Evolutionary conservation across 2,329 filamentous ascomycete species (phyloP).

Genomic region (Pseudonectria foliicola): DNA sequence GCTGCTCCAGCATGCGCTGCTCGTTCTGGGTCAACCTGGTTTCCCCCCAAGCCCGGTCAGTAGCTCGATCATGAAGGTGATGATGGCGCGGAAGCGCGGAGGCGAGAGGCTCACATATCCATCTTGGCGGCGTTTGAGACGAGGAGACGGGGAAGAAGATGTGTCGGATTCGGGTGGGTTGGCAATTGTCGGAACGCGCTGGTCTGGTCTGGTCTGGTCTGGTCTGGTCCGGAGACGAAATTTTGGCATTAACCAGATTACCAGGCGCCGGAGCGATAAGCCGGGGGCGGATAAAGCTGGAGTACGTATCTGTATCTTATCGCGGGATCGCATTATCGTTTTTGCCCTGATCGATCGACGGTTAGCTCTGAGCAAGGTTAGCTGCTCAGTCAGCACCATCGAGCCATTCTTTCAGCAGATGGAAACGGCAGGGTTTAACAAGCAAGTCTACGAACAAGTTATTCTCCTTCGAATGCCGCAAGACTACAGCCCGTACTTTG

Average conservation of each 20-base stretch:
- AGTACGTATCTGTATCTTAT: slow-evolving; percentile 20
- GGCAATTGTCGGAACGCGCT: too few species aligned
- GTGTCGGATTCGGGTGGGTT: slow-evolving; percentile 5
- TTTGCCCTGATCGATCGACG: slow-evolving; percentile 14
- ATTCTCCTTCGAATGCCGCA: too few species aligned
- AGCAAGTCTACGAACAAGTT: too few species aligned
- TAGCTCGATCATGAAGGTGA: slow-evolving; percentile 3
- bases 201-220: too few species aligned
- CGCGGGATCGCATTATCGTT: slow-evolving; percentile 26
- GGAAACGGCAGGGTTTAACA: too few species aligned
- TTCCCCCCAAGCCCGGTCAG: too few species aligned
- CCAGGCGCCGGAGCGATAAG: slow-evolving; percentile 11
- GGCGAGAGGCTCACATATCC: slow-evolving; percentile 20
- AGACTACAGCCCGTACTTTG: too few species aligned
- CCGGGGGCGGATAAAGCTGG: slow-evolving; percentile 8
- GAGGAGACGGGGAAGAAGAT: slow-evolving; percentile 4
- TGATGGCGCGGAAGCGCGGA: not conserved
- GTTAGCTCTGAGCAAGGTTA: too few species aligned
- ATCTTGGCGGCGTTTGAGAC: slow-evolving; percentile 15
- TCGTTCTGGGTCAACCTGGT: slow-evolving; percentile 63
- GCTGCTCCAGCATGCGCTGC: slow-evolving; percentile 86
- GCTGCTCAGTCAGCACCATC: too few species aligned
- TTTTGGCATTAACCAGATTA: slow-evolving; percentile 22
- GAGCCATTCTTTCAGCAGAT: too few species aligned
- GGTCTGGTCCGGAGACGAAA: slow-evolving; percentile 21